Base-by-base conservation (phyloP, 768 basidiomycete species). In the Mycena albidolilacea region DNA sequence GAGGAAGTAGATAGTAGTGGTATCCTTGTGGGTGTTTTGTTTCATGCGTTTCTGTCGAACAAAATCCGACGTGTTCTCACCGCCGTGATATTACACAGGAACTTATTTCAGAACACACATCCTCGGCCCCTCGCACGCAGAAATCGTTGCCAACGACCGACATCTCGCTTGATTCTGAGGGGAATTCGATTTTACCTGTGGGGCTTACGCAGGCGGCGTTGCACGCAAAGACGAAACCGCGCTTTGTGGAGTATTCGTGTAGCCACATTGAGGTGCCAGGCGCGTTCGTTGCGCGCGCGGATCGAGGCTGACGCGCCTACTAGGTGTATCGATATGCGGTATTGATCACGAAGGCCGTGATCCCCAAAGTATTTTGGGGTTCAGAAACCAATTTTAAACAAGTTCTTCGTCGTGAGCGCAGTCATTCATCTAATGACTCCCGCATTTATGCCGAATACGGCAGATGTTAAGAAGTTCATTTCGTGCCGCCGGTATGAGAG, bases 331-430 rank as follows among this genome's bases (percentile, higher is more conserved):
- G 90, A 30, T 97, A 91, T 81, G 89, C 90, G 11, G 82, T 84
- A 5, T 78, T 90, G 4, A 84, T 93, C 46, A 93, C 94, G 0
- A 89, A 90, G 71, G 77, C 85, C 9, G 90, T 96, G 17, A 91
- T 97, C 65, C 95, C 95, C 2, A 87, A 87, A 39, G 83, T 85
- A 15, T 89, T 97, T 71, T 97, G 97, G 95, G 97, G 97, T 12
- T 91, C 88, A 23, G 79, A 84, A 44, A 80, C 73, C 50, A 98
- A 98, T 77, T 87, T 90, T 57, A 85, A 89, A 65, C 72, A 90
- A 9, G 81, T 95, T 19, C 83, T 90, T 69, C 77, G 82, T 46
- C 84, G 95, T 96, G 77, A 75, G 89, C 81, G 5, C 57, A 65
- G 39, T 12, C 23, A 37, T 46, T 43, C 30, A 14, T 1, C 57